Percentiles rank a stretch among this genome's conserved stretches.
Conservation (phyloP, 2,329 filamentous ascomycete genomes). For the Teratosphaeriaceae sp. region DNA sequence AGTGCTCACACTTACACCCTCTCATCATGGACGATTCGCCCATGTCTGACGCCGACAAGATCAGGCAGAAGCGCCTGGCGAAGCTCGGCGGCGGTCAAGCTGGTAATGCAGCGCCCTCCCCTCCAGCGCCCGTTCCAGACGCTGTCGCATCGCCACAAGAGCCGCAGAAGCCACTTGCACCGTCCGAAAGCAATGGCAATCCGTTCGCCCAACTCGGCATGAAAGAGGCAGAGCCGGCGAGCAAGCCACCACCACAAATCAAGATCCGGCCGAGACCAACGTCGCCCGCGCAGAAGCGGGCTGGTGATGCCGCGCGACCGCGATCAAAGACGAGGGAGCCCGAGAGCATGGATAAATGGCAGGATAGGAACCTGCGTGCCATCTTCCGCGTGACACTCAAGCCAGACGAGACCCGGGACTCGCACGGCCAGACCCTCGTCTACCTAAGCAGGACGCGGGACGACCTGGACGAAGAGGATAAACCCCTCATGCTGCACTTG, state of each 20-base stretch:
- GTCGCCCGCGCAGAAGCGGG: conserved; percentile 29
- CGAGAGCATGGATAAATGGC: conserved; percentile 52
- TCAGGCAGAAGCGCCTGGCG: conserved; percentile 60
- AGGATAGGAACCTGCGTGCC: conserved; percentile 50
- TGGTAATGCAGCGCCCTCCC: conserved; percentile 6
- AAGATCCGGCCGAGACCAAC: conserved; percentile 23
- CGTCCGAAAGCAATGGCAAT: conserved; percentile 14
- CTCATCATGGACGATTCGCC: conserved; percentile 22
- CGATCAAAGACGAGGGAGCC: conserved; percentile 27
- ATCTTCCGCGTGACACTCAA: conserved; percentile 54
- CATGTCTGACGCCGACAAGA: conserved; percentile 46
- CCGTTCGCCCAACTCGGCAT: conserved; percentile 26
- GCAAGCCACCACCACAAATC: conserved; percentile 29
- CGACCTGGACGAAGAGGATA: conserved; percentile 49
- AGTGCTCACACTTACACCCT: not conserved
- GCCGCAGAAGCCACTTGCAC: conserved; percentile 8
- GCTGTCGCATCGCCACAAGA: conserved; percentile 6
- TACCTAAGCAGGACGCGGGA: conserved; percentile 45
- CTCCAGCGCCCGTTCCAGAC: conserved; percentile 4
- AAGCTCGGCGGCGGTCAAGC: conserved; percentile 55
- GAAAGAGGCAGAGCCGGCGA: conserved; percentile 22
- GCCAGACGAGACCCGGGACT: conserved; percentile 43
- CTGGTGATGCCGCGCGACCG: conserved; percentile 25
- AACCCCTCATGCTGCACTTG: conserved; percentile 41
- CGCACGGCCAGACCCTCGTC: conserved; percentile 48